These are phyloP conservation scores for Termitomyces sp. DNA, from an alignment of 768 basidiomycete species.

Conservation along the genomic window DNA sequence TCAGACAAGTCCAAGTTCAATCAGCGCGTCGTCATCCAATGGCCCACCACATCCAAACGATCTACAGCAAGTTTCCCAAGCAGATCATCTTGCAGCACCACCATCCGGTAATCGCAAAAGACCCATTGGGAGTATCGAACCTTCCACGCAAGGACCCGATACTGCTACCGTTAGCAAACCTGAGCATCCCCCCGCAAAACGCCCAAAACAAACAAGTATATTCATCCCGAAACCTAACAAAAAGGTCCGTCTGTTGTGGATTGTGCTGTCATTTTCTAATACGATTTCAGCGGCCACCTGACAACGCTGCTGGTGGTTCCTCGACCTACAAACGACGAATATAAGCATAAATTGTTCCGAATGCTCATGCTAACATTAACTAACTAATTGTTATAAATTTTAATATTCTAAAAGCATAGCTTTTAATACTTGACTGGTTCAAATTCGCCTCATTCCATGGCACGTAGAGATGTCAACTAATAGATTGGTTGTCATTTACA, in stretches of 20 bases:
- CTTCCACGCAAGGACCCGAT: background rate
- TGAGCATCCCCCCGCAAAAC: constrained; percentile 24
- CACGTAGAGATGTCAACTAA: background rate
- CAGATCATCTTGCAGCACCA: background rate
- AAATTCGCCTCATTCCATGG: background rate
- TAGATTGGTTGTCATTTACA: background rate
- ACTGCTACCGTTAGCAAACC: background rate
- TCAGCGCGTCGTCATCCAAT: background rate
- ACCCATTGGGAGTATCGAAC: constrained; percentile 4
- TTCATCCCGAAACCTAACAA: constrained; percentile 59
- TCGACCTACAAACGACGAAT: constrained; percentile 8
- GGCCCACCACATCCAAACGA: background rate
- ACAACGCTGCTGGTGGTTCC: constrained; percentile 7
- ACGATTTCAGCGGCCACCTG: constrained; percentile 10
- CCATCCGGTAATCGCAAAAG: constrained; percentile 1
- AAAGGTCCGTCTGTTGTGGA: constrained; percentile 7
- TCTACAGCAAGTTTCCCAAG: background rate
- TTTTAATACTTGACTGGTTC: too few relatives aligned
- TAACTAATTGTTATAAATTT: background rate
- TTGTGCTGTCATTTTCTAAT: background rate
- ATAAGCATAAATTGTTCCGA: background rate
- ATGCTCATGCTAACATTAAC: background rate
- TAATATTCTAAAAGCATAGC: background rate
- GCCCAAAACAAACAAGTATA: constrained; percentile 37
- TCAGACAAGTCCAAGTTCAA: background rate